Evolutionary conservation across 176 grass and related monocot genomes (phyloP).

Genomic region (Juncus effusus): DNA sequence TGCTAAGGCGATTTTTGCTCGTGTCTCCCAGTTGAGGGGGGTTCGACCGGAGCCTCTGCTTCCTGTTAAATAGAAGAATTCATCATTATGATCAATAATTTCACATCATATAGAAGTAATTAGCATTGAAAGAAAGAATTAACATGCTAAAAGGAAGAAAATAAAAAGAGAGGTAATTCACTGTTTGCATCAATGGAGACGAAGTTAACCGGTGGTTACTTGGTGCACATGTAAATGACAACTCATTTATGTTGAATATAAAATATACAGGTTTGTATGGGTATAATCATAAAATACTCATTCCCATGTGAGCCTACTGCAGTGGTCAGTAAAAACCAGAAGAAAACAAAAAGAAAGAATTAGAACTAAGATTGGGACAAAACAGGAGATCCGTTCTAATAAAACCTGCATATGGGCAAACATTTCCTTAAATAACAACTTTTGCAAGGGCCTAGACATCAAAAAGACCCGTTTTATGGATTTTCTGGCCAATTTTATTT

Average conservation of each 20-base stretch:
- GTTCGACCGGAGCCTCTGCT: conserved; percentile 42
- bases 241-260: background rate
- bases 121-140: background rate
- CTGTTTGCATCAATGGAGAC: no score
- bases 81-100: background rate
- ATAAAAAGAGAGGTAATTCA: background rate
- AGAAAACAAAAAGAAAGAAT: background rate
- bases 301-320: no score
- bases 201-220: no score
- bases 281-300: background rate
- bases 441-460: no score
- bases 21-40: conserved; percentile 47
- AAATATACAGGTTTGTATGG: background rate
- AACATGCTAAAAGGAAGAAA: background rate
- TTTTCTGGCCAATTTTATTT: no score
- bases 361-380: background rate
- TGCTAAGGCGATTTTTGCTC: conserved; percentile 55
- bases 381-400: background rate
- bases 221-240: background rate
- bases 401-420: no score
- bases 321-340: background rate
- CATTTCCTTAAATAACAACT: no score
- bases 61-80: conserved; percentile 24
- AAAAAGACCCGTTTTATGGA: no score
- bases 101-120: conserved; percentile 4